phyloP scores from a whole-genome alignment of 1,284 basidiomycete species.

The Melanopsichium pennsylvanicum region DNA sequence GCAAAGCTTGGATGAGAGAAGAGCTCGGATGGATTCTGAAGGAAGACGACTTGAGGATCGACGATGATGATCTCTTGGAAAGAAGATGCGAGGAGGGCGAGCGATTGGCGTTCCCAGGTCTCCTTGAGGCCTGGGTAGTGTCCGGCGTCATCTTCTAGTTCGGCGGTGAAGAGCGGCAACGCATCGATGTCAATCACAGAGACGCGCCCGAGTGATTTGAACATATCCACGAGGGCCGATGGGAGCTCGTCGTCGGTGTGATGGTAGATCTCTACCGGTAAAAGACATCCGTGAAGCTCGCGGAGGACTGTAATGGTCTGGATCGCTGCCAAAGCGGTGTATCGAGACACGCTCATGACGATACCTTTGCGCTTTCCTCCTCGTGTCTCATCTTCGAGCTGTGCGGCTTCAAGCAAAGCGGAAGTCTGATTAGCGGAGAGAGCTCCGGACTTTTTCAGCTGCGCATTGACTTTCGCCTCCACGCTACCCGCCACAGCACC shows the following conservation, averaged over 20 bases:
- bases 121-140: slow-evolving; percentile 27
- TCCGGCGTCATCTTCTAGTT: slow-evolving; percentile 39
- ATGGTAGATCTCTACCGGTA: slow-evolving; percentile 34
- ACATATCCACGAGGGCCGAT: slow-evolving; percentile 5
- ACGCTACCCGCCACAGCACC: neutral
- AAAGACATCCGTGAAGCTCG: slow-evolving; percentile 18
- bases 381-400: slow-evolving; percentile 9
- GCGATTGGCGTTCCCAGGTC: slow-evolving; percentile 24
- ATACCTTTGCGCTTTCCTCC: slow-evolving; percentile 31
- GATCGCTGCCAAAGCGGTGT: slow-evolving; percentile 19
- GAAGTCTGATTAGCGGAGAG: slow-evolving; percentile 11
- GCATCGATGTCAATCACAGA: slow-evolving; percentile 20
- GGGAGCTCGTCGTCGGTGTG: slow-evolving; percentile 35
- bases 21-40: slow-evolving; percentile 24
- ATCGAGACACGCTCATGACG: slow-evolving; percentile 26
- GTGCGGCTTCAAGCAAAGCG: slow-evolving; percentile 5
- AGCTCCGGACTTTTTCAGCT: slow-evolving; percentile 9
- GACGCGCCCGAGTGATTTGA: slow-evolving; percentile 19
- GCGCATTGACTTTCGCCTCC: slow-evolving; percentile 13
- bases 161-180: slow-evolving; percentile 14
- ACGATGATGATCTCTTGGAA: slow-evolving; percentile 39
- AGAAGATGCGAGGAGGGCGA: slow-evolving; percentile 19
- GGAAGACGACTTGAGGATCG: slow-evolving; percentile 42
- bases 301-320: slow-evolving; percentile 30
- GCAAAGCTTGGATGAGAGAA: slow-evolving; percentile 28